These are phyloP conservation scores for Myxozyma neotropica DNA, from an alignment of 805 yeast species.

Conservation along the genomic window DNA sequence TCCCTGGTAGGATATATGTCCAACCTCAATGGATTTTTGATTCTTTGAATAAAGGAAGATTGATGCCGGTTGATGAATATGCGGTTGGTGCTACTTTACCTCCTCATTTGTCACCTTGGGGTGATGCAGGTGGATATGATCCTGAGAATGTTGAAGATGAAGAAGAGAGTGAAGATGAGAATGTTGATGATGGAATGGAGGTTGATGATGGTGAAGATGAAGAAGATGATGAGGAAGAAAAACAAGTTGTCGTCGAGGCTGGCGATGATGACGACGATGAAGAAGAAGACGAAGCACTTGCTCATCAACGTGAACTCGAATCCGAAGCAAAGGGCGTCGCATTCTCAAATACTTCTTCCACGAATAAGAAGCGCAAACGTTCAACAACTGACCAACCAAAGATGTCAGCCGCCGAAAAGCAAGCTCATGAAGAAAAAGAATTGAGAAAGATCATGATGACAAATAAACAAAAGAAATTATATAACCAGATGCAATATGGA, in stretches of 20 bases:
- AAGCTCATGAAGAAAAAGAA: conserved; percentile 76
- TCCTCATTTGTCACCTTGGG: conserved; percentile 99
- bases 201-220: conserved; percentile 58
- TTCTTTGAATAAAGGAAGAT: conserved; percentile 72
- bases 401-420: conserved; percentile 52
- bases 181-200: conserved; percentile 54
- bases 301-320: conserved; percentile 79
- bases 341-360: conserved; percentile 49
- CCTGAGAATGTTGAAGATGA: conserved; percentile 68
- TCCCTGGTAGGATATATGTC: conserved; percentile 87
- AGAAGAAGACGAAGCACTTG: conserved; percentile 53
- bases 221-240: conserved; percentile 40
- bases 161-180: conserved; percentile 56
- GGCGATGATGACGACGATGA: conserved; percentile 35
- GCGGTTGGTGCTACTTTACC: conserved; percentile 95
- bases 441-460: conserved; percentile 97
- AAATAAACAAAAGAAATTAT: conserved; percentile 90
- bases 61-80: conserved; percentile 77
- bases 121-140: conserved; percentile 87
- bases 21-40: conserved; percentile 99
- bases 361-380: conserved; percentile 43
- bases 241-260: conserved; percentile 30
- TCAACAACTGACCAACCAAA: conserved; percentile 18
- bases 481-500: conserved; percentile 93
- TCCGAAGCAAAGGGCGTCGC: conserved; percentile 86